Base-by-base conservation (phyloP, 805 yeast genomes). In the Cephaloascus albidus region DNA sequence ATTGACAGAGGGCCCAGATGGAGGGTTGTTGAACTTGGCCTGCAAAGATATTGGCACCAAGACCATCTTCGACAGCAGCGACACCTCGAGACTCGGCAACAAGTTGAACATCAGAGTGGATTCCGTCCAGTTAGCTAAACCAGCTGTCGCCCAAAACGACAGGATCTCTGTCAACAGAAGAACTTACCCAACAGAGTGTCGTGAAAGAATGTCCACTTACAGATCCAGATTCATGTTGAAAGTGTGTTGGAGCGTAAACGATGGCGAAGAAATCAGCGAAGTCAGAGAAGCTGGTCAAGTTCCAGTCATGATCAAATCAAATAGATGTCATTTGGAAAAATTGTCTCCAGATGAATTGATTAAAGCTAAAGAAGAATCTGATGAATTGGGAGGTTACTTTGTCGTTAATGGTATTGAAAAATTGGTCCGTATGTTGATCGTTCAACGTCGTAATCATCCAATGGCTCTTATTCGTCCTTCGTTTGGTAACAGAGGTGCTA, bases 381-480 rank as follows among this genome's bases (percentile, higher is more conserved):
- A 93, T 59, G 98, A 93, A 58, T 67, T 88, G 44, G 98, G 98
- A 46, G 98, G 98, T 32, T 93, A 93, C 61, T 93, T 93, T 61
- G 76, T 88, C 49, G 89, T 90, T 44, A 90, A 90, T 58, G 98
- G 98, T 70, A 89, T 90, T 50, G 98, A 93, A 63, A 93, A 93
- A 63, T 72, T 93, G 53, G 78, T 93, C 52, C 85, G 98, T 66
- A 87, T 93, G 97, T 77, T 93, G 60, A 87, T 93, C 68, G 97
- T 93, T 16, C 98, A 90, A 65, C 81, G 97, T 61, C 77, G 98
- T 63, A 93, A 93, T 60, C 97, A 89, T 57, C 95, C 97, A 18
- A 87, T 93, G 96, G 97, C 97, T 10, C 78, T 93, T 52, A 82
- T 88, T 43, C 86, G 98, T 67, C 94, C 96, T 27, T 85, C 95